Evolutionary conservation across 768 basidiomycete genomes (phyloP).

Genomic region (Gloeophyllum trabeum): DNA sequence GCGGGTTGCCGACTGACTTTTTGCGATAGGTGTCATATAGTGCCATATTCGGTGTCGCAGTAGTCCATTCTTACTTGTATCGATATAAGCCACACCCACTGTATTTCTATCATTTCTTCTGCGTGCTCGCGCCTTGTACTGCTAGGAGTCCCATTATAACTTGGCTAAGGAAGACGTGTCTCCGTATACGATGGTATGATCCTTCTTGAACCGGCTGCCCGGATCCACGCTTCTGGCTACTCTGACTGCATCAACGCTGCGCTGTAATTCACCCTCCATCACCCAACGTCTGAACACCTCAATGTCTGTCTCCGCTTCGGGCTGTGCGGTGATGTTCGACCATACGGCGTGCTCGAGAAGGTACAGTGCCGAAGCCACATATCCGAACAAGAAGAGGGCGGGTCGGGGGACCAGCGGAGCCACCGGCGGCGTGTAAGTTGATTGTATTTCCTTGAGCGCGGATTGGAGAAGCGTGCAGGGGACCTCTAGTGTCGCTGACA

Average conservation of each 20-base stretch:
- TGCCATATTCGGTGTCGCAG: no score
- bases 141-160: no score
- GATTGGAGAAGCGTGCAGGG: conserved; percentile 18
- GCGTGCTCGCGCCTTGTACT: no score
- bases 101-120: no score
- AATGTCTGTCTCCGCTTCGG: conserved; percentile 27
- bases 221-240: not conserved
- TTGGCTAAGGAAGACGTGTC: no score
- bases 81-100: no score
- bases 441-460: conserved; percentile 27
- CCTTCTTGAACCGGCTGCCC: conserved; percentile 1
- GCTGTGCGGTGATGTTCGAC: conserved; percentile 23
- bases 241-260: not conserved
- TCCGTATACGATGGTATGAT: conserved; percentile 12
- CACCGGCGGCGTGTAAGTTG: conserved; percentile 28
- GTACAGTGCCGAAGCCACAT: conserved; percentile 38
- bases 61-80: no score
- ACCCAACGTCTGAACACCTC: conserved; percentile 48
- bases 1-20: no score
- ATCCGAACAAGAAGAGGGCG: conserved; percentile 46
- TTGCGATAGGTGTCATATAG: no score
- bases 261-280: conserved; percentile 22
- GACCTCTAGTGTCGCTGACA: conserved; percentile 18
- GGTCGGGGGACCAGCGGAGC: conserved; percentile 42
- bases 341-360: conserved; percentile 65